These are phyloP conservation scores for Malassezia nana DNA, from an alignment of 1,284 basidiomycete species.

Conservation along the genomic window DNA sequence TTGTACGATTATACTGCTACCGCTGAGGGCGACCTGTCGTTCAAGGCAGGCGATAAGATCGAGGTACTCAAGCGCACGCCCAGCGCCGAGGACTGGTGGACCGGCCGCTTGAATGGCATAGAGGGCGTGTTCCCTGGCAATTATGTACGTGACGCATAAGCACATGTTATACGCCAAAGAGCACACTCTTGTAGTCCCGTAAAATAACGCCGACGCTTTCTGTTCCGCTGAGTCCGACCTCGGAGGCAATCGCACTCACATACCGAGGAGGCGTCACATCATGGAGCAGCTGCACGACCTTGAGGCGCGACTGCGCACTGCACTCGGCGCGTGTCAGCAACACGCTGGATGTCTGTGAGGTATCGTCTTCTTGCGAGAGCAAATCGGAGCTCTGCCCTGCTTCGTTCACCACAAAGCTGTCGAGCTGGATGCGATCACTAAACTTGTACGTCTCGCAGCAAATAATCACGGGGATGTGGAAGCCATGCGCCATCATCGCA, in stretches of 20 bases:
- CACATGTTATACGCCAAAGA: constrained; percentile 27
- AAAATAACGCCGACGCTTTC: constrained; percentile 46
- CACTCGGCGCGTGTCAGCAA: constrained; percentile 26
- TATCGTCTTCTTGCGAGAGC: constrained; percentile 18
- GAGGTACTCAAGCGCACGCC: constrained; percentile 77
- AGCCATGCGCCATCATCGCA: constrained; percentile 85
- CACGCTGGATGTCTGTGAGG: constrained; percentile 3
- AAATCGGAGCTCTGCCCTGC: constrained; percentile 50
- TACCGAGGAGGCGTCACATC: constrained; percentile 45
- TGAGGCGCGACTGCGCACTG: constrained; percentile 23
- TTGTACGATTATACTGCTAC: constrained; percentile 82
- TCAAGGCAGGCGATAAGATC: constrained; percentile 83
- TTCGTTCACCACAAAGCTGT: constrained; percentile 93
- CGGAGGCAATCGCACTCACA: constrained; percentile 40
- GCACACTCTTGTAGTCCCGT: constrained; percentile 46
- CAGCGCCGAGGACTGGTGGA: constrained; percentile 96
- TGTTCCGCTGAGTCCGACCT: constrained; percentile 43
- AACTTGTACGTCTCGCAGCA: constrained; percentile 99
- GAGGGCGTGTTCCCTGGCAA: constrained; percentile 85
- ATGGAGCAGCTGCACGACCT: constrained; percentile 41
- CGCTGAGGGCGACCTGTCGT: constrained; percentile 76
- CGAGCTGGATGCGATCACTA: constrained; percentile 80
- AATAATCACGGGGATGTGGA: constrained; percentile 83
- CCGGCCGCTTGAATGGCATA: constrained; percentile 69
- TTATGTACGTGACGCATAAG: constrained; percentile 28